phyloP scores from a whole-genome alignment of 73 alveolate genomes.

The Symbiodinium pilosum region DNA sequence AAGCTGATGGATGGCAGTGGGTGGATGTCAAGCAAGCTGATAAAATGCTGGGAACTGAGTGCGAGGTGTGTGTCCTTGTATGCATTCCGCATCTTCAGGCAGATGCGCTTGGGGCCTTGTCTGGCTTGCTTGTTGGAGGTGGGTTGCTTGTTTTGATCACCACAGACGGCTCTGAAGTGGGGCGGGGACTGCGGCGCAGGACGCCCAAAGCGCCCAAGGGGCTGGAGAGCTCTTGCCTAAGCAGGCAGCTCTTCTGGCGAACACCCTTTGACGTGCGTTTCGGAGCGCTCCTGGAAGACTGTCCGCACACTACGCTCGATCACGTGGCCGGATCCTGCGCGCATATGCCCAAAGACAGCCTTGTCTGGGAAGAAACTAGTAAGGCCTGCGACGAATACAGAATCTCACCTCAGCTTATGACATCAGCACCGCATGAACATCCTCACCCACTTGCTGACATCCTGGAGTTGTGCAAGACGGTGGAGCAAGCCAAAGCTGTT shows the following conservation, averaged over 20 bases:
- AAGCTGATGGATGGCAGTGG: not conserved
- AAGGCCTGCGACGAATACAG: no score
- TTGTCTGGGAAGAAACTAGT: no score
- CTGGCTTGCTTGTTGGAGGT: constrained; percentile 7
- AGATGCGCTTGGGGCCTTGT: not conserved
- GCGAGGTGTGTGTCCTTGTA: not conserved
- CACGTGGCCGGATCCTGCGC: not conserved
- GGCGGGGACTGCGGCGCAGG: not conserved
- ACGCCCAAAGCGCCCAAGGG: not conserved
- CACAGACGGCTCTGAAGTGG: not conserved
- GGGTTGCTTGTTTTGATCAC: not conserved
- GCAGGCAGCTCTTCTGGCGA: not conserved
- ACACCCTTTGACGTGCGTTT: constrained; percentile 3
- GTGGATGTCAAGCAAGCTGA: not conserved
- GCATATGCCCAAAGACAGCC: not conserved
- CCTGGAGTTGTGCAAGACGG: not conserved
- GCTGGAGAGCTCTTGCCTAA: not conserved
- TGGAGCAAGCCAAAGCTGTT: not conserved
- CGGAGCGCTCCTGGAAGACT: not conserved
- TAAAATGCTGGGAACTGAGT: not conserved
- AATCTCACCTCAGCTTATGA: no score
- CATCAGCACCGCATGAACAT: not conserved
- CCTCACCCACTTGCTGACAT: not conserved
- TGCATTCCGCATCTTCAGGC: constrained; percentile 20
- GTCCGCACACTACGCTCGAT: not conserved